Conservation (phyloP, 2,329 filamentous ascomycete genomes). For the Dothideomycetes sp. region DNA sequence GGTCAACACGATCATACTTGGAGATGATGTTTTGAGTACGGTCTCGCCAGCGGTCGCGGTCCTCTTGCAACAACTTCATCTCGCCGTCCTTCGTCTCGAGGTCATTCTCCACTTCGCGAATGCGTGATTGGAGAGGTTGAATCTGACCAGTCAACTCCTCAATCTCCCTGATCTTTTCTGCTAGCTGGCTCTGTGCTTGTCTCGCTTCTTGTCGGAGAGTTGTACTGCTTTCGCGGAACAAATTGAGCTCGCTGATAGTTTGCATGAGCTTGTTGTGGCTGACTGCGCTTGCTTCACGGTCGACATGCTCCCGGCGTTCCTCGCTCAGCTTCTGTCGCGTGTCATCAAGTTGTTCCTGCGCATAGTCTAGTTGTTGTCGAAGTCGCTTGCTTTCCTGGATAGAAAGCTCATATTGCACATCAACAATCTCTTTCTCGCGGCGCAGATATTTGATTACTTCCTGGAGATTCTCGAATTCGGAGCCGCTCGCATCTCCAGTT, state of each 20-base stretch:
- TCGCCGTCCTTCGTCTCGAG: conserved; percentile 77
- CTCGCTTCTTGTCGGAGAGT: conserved; percentile 81
- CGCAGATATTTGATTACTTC: conserved; percentile 87
- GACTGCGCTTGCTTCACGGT: conserved; percentile 62
- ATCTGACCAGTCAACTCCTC: conserved; percentile 66
- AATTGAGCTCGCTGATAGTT: conserved; percentile 88
- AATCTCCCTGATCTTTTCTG: conserved; percentile 65
- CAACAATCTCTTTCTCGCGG: conserved; percentile 93
- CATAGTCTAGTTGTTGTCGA: conserved; percentile 81
- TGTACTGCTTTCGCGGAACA: conserved; percentile 90
- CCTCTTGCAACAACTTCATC: conserved; percentile 77
- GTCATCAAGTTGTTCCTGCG: conserved; percentile 81
- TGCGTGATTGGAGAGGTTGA: conserved; percentile 70
- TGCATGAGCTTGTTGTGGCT: conserved; percentile 87
- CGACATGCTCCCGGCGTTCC: conserved; percentile 67
- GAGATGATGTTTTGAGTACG: conserved; percentile 90
- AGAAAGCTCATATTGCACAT: conserved; percentile 90
- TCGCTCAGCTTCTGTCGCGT: conserved; percentile 81
- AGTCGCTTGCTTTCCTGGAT: conserved; percentile 79
- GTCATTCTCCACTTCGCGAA: conserved; percentile 74
- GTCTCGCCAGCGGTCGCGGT: conserved; percentile 92
- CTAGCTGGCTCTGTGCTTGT: conserved; percentile 65
- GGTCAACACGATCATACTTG: conserved; percentile 92
- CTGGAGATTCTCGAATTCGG: conserved; percentile 54
- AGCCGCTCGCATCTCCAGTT: conserved; percentile 36